phyloP scores from a whole-genome alignment of 441 rosid genomes.

The Arabidopsis hybrid region DNA sequence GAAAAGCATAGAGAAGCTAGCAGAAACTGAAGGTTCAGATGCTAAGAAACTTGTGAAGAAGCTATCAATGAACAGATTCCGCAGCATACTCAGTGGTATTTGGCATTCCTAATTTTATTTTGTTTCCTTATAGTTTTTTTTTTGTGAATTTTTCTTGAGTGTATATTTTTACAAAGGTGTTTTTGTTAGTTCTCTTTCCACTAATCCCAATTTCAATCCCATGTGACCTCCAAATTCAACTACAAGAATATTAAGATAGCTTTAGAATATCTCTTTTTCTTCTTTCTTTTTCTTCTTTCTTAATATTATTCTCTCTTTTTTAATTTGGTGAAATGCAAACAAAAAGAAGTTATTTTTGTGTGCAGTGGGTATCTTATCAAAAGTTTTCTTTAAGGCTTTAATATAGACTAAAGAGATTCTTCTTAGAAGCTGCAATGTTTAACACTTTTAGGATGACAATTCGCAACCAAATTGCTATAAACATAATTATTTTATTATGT shows the following conservation, averaged over 20 bases:
- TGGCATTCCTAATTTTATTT: slow-evolving; percentile 59
- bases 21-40: slow-evolving; percentile 82
- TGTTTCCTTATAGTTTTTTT: slow-evolving; percentile 14
- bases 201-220: slow-evolving; percentile 38
- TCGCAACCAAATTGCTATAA: background rate
- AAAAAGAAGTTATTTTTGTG: slow-evolving; percentile 26
- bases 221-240: slow-evolving; percentile 44
- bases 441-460: background rate
- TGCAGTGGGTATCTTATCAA: slow-evolving; percentile 25
- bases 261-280: slow-evolving; percentile 33
- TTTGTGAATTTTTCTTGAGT: slow-evolving; percentile 38
- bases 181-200: slow-evolving; percentile 45
- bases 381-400: slow-evolving; percentile 18
- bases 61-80: slow-evolving; percentile 74
- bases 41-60: slow-evolving; percentile 89
- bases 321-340: slow-evolving; percentile 36
- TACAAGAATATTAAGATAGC: slow-evolving; percentile 43
- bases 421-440: slow-evolving; percentile 43
- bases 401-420: slow-evolving; percentile 34
- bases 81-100: slow-evolving; percentile 72
- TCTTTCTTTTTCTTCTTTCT: background rate
- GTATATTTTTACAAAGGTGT: slow-evolving; percentile 46
- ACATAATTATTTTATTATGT: background rate
- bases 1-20: slow-evolving; percentile 86
- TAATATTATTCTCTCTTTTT: slow-evolving; percentile 31